These are phyloP conservation scores for Penicillium crystallinum DNA, from an alignment of 495 filamentous ascomycete genomes.

Conservation along the genomic window DNA sequence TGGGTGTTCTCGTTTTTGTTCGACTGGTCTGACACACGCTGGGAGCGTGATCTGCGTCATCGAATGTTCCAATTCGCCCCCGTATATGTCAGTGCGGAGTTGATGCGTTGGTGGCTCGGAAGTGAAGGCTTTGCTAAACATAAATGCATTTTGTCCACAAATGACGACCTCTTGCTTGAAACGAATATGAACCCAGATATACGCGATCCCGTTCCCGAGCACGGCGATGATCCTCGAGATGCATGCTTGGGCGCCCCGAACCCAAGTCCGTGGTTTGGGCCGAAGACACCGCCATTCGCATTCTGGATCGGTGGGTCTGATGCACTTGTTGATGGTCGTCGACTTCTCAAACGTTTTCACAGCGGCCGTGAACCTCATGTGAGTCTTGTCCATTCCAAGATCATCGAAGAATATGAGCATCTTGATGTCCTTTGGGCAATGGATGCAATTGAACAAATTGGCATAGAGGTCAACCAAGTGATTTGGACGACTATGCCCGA, in stretches of 20 bases:
- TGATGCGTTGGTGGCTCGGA: slow-evolving; percentile 95
- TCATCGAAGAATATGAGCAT: slow-evolving; percentile 91
- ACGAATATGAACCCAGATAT: slow-evolving; percentile 47
- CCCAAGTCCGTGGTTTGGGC: slow-evolving; percentile 73
- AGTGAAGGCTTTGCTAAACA: slow-evolving; percentile 86
- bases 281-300: slow-evolving; percentile 75
- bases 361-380: slow-evolving; percentile 79
- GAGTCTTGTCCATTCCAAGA: slow-evolving; percentile 68
- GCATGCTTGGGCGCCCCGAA: slow-evolving; percentile 27
- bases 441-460: slow-evolving; percentile 79
- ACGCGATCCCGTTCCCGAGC: slow-evolving; percentile 5
- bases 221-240: slow-evolving; percentile 17
- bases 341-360: slow-evolving; percentile 68
- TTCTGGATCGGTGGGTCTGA: slow-evolving; percentile 85
- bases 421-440: slow-evolving; percentile 96
- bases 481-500: slow-evolving; percentile 68
- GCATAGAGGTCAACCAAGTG: slow-evolving; percentile 73
- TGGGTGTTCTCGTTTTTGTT: slow-evolving; percentile 88
- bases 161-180: slow-evolving; percentile 61
- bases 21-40: slow-evolving; percentile 78
- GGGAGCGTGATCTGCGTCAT: slow-evolving; percentile 75
- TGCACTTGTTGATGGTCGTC: slow-evolving; percentile 74
- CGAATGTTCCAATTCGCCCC: slow-evolving; percentile 91
- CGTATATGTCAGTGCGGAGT: slow-evolving; percentile 84
- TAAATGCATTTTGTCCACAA: slow-evolving; percentile 81